Evolutionary conservation across 2,329 filamentous ascomycete species (phyloP).

Genomic region (Didymella keratinophila): DNA sequence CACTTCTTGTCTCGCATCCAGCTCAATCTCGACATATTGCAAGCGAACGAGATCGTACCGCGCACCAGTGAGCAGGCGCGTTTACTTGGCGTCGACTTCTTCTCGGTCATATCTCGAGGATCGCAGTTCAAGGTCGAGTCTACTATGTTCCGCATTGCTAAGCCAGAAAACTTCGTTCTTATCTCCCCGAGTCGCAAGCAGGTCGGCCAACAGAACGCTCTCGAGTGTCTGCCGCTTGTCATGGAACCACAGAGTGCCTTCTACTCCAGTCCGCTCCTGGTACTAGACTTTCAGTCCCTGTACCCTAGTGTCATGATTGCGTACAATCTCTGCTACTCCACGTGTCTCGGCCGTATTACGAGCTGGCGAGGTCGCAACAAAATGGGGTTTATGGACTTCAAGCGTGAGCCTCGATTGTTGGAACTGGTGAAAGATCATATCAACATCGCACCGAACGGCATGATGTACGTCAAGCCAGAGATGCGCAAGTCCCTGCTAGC

Average conservation of each 20-base stretch:
- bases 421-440: constrained; percentile 83
- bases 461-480: constrained; percentile 89
- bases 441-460: constrained; percentile 93
- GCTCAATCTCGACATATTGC: constrained; percentile 88
- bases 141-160: constrained; percentile 97
- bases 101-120: constrained; percentile 91
- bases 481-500: constrained; percentile 90
- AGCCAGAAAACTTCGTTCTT: constrained; percentile 92
- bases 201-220: constrained; percentile 89
- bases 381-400: constrained; percentile 91
- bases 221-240: constrained; percentile 92
- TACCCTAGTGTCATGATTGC: constrained; percentile 99
- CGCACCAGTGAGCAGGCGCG: constrained; percentile 94
- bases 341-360: constrained; percentile 84
- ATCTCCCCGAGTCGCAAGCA: constrained; percentile 91
- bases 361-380: constrained; percentile 92
- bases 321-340: constrained; percentile 99
- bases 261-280: constrained; percentile 86
- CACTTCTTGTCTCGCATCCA: constrained; percentile 80
- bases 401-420: constrained; percentile 76
- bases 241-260: constrained; percentile 98
- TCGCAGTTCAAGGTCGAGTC: constrained; percentile 99
- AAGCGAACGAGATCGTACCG: constrained; percentile 85
- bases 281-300: constrained; percentile 93
- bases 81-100: constrained; percentile 93